Evolutionary conservation across 257 asterid genomes (phyloP), one percentile per base, ranked within the genome.

Genomic region (Vinca minor): DNA sequence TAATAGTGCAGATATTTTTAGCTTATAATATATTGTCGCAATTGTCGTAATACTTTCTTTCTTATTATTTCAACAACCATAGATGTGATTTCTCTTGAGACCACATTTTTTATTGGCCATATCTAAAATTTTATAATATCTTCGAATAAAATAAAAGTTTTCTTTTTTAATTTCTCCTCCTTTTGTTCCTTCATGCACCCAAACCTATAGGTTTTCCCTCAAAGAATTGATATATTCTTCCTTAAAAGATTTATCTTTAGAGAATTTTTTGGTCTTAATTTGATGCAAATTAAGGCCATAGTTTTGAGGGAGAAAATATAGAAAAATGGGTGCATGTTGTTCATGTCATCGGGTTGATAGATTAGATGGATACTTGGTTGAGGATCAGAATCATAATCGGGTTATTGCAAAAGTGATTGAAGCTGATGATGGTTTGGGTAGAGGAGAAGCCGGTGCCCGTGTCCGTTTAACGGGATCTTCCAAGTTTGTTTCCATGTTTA

Each of bases 321-420:
- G 56, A 71, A 70, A 79, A 9, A 81, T 91, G 98, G 98, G 98
- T 69, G 86, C 87, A 50, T 88, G 93, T 60, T 91, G 98, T 76
- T 79, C 94, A 4, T 86, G 97, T 68, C 97, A 84, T 35, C 65
- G 72, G 41, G 81, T 86, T 31, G 73, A 69, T 35, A 71, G 68
- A 26, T 69, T 57, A 1, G 77, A 74, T 38, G 80, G 82, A 13
- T 64, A 64, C 66, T 18, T 71, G 15, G 76, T 66, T 1, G 88
- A 69, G 34, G 73, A 67, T 55, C 77, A 54, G 35, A 73, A 57
- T 9, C 38, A 50, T 26, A 57, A 23, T 50, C 78, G 71, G 67
- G 78, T 67, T 28, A 75, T 66, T n/a, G 78, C 41, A 21, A 73
- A 55, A 34, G 60, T 66, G 26, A 66, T 52, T 14, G 89, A 72